Evolutionary conservation across 2,329 filamentous ascomycete genomes (phyloP), one percentile per base, ranked within the genome.

Genomic region (Zymoseptoria tritici): DNA sequence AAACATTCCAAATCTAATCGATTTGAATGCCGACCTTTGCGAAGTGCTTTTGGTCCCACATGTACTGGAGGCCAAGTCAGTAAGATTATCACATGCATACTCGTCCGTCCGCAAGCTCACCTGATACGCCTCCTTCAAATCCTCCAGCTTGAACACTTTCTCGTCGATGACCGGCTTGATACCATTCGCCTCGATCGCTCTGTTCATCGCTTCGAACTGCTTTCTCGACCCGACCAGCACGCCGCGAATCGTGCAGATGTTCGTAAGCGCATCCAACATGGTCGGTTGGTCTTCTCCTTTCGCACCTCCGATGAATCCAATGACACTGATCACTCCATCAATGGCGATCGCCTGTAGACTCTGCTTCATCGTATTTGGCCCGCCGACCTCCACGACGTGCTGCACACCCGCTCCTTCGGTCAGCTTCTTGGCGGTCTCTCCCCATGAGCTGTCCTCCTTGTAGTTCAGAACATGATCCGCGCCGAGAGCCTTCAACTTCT

Each of bases 361-460:
- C 68, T 86, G 78, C 2, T 74, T 66, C 63, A 89, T 78, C 0
- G 85, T 88, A n/a, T 77, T 79, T 0, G 83, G 77, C 0, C 86
- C 86, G 11, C 84, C 86, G n/a, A 88, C 81, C 66, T 90, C 87
- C 49, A 88, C 68, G 49, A 89, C 75, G 61, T 85, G 78, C 66
- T 88, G 81, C 7, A 87, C 81, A 11, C 87, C 87, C 1, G 66
- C 67, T 16, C 80, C 80, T 0, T 81, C 76, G 0, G 81, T 83
- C 4, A 84, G 70, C 55, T 72, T 74, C 62, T 78, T 78, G 0
- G 80, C 83, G 5, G 76, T 76, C 68, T 80, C 75, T 49, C 83
- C 83, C 83, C 83, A 85, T 65, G 79, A 76, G 0, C 72, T 60
- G 49, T 78, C 78, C 42, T 79, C 75, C 56, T 75, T 75, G 74